phyloP scores from a whole-genome alignment of 2,329 filamentous ascomycete species.

The Fusarium sp. region DNA sequence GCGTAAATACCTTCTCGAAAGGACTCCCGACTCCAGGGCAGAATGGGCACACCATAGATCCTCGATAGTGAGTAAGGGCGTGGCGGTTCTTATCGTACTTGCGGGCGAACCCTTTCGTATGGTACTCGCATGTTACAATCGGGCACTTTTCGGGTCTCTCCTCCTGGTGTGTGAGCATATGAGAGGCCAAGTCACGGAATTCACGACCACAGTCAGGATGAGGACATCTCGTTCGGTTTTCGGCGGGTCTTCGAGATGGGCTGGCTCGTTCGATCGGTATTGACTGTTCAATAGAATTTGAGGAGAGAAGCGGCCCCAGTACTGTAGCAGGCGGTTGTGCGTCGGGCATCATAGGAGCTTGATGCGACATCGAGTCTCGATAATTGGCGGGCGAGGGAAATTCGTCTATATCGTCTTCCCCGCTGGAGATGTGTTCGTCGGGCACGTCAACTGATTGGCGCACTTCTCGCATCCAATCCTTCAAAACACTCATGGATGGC shows the following conservation, averaged over 20 bases:
- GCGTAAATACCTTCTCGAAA: slow-evolving; percentile 94
- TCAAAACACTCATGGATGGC: slow-evolving; percentile 68
- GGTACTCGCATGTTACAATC: slow-evolving; percentile 92
- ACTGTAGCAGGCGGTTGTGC: slow-evolving; percentile 19
- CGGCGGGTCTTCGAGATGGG: slow-evolving; percentile 49
- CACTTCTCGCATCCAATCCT: slow-evolving; percentile 72
- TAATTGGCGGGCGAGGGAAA: slow-evolving; percentile 44
- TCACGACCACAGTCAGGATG: slow-evolving; percentile 69
- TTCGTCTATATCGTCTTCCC: slow-evolving; percentile 63
- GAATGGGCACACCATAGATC: slow-evolving; percentile 97
- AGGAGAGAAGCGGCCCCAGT: slow-evolving; percentile 28
- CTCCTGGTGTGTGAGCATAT: slow-evolving; percentile 95
- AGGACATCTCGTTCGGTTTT: slow-evolving; percentile 64
- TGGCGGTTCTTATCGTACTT: slow-evolving; percentile 99
- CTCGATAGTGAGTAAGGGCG: slow-evolving; percentile 96
- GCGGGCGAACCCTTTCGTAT: slow-evolving; percentile 91
- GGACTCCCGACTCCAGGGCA: slow-evolving; percentile 89
- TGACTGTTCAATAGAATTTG: slow-evolving; percentile 41
- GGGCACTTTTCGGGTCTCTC: slow-evolving; percentile 97
- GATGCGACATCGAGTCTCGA: slow-evolving; percentile 24
- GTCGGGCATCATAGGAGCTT: slow-evolving; percentile 31
- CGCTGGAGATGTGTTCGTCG: slow-evolving; percentile 59
- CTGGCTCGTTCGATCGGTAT: slow-evolving; percentile 46
- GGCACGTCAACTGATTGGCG: slow-evolving; percentile 62
- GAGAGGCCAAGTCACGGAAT: slow-evolving; percentile 78